Evolutionary conservation across 2,329 filamentous ascomycete species (phyloP), one percentile per base, ranked within the genome.

Genomic region (Emergomyces africanus): DNA sequence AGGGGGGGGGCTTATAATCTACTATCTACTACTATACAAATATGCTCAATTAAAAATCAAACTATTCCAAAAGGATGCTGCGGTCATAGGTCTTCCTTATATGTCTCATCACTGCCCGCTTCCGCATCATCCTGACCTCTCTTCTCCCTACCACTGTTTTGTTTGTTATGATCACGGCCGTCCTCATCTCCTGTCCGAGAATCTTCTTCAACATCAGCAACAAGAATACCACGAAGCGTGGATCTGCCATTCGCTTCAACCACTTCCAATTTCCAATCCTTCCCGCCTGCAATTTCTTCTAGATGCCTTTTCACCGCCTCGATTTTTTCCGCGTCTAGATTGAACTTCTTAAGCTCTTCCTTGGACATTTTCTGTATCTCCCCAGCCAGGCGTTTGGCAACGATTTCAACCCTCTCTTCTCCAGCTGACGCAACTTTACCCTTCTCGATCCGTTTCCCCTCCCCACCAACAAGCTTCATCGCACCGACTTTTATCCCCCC

Each of bases 191-290:
- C 58, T 9, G 56, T 48, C 49, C 61, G 54, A 23, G 56, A 30
- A 57, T 64, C 60, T 30, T 68, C 59, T 1, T 81, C 79, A 2
- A 79, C 79, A 14, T 81, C 80, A 1, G 75, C 74, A 33, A 86
- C 84, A 18, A 92, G 80, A 48, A 88, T 82, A 0, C 86, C 88
- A 50, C 86, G 77, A 46, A 92, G 82, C 68, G 90, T 86, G 62
- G 82, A 75, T 25, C 81, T 79, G 4, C 81, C 79, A 1, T 85
- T 81, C 12, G 83, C 78, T 66, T 94, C 87, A 0, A 94, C 82
- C 15, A 94, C 78, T 71, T 94, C 88, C 61, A 96, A 76, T 66
- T 85, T 87, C 90, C 90, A 96, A 18, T 84, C 83, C 64, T 84
- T 82, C 8, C 86, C 83, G 2, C 84, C 82, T 0, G 89, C 88